Base-by-base conservation (phyloP, 805 yeast species). In the Ogataea trehaloabstinens region DNA sequence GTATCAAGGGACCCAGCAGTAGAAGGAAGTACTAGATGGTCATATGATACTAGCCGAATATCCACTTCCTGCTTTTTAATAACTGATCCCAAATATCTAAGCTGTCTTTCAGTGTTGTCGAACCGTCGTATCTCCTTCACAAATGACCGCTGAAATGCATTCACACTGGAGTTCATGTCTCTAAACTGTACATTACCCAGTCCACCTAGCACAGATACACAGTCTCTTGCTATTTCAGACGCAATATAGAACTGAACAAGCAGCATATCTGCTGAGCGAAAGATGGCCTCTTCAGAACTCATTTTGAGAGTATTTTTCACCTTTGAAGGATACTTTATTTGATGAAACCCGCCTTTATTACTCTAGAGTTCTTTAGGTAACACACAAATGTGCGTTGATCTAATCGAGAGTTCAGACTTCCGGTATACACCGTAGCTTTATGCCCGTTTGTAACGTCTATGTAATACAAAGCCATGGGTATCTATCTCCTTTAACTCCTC, bases 261-360 rank as follows among this genome's bases (percentile, higher is more conserved):
- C 34, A 95, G 79, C 98, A 93, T 95, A 56, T 86, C 95, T 82
- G 98, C 98, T 41, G 98, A 90, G 73, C 54, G 49, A 45, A 49
- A 49, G 31, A 49, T 49, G 16, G 51, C 54, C 39, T 49, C 54
- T 19, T 49, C 54, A 7, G 44, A 33, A 24, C 49, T 49, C 53
- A 49, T 48, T 20, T 18, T 31, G 18, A 8, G 18, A n/a, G 18
- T 28, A 28, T 28, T 28, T 34, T 34, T 12, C 22, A 24, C 96
- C 72, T 22, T 22, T 12, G n/a, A n/a, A n/a, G n/a, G n/a, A n/a
- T n/a, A n/a, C n/a, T n/a, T 67, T n/a, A n/a, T n/a, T n/a, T n/a
- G n/a, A n/a, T n/a, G n/a, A n/a, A n/a, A n/a, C n/a, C n/a, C n/a
- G 24, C 25, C 41, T 28, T 21, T 15, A 30, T 13, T 18, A 13